phyloP scores from a whole-genome alignment of 2,329 filamentous ascomycete genomes.

The Drechslerella coelobrocha region DNA sequence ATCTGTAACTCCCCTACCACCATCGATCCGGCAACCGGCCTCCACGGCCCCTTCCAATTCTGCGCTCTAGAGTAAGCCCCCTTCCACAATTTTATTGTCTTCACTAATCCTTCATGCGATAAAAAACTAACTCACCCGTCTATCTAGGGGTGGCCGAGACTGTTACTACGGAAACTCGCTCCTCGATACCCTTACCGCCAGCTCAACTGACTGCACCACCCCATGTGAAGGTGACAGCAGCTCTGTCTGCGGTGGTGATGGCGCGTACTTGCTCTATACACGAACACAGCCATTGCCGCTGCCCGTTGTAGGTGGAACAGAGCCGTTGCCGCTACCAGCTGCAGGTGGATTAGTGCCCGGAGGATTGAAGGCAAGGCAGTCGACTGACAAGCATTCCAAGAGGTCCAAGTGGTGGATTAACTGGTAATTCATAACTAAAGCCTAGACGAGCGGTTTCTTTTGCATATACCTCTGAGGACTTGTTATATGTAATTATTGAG shows the following conservation, averaged over 20 bases:
- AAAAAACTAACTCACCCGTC: neutral
- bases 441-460: neutral
- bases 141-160: neutral
- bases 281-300: neutral
- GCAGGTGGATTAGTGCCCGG: too few species aligned
- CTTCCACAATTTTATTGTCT: neutral
- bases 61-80: slow-evolving; percentile 22
- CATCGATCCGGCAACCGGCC: neutral
- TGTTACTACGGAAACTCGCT: slow-evolving; percentile 15
- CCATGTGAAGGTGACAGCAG: slow-evolving; percentile 6
- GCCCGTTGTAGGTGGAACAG: neutral
- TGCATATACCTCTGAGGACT: too few species aligned
- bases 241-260: slow-evolving; percentile 13
- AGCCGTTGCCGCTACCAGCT: too few species aligned
- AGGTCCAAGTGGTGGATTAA: neutral
- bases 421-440: neutral
- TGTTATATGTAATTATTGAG: too few species aligned
- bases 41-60: slow-evolving; percentile 6
- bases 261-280: neutral
- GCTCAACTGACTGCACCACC: neutral
- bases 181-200: neutral
- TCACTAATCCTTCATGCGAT: neutral
- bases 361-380: too few species aligned
- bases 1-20: slow-evolving; percentile 6
- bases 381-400: neutral